Base-by-base conservation (phyloP, 2,329 filamentous ascomycete species). In the Curvularia eragrostidis region DNA sequence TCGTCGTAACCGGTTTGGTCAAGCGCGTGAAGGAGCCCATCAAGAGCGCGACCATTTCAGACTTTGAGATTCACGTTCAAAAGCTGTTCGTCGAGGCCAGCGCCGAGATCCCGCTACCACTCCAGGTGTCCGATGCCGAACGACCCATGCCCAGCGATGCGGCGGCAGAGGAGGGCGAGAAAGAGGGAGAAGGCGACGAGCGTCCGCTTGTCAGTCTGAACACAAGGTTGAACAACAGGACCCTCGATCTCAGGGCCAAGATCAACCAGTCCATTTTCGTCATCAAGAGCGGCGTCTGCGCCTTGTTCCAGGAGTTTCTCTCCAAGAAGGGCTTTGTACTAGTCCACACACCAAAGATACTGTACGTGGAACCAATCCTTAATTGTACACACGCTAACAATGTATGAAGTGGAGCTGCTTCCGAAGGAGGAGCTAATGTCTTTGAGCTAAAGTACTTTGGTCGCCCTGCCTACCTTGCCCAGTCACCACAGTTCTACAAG, bases 381-480 rank as follows among this genome's bases (percentile, higher is more conserved):
- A 15, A 19, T 15, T 10, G 2, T 24, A 9, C 3, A n/a, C 4
- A 18, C 26, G 23, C 56, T 58, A 23, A 58, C 15, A 23, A 21
- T 13, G 4, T 5, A 30, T 18, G 1, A 18, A 58, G 56, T 54
- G 93, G 90, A 48, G 90, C 94, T 13, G 91, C 95, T 4, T 95
- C 92, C 3, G 95, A 99, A 80, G 94, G 95, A 70, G 95, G 95
- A 64, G 88, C 88, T 66, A 96, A 94, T 74, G 94, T 98, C 39
- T 98, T 99, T 78, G 85, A 89, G 68, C 83, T 98, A 67, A 88
- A 89, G 42, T 98, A 98, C 80, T 98, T 98, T 77, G 91, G 90
- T 66, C 87, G 89, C 72, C 86, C 89, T 64, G 94, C 92, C 1
- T 95, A 83, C 75, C 83, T 95, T 19, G 91, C 91, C 5, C 91